A percentile compares a stretch with the other conserved stretches of the same genome.
These are phyloP conservation scores for Eragrostis curvula DNA, from an alignment of 176 grass and related monocot genomes.

Conservation along the genomic window DNA sequence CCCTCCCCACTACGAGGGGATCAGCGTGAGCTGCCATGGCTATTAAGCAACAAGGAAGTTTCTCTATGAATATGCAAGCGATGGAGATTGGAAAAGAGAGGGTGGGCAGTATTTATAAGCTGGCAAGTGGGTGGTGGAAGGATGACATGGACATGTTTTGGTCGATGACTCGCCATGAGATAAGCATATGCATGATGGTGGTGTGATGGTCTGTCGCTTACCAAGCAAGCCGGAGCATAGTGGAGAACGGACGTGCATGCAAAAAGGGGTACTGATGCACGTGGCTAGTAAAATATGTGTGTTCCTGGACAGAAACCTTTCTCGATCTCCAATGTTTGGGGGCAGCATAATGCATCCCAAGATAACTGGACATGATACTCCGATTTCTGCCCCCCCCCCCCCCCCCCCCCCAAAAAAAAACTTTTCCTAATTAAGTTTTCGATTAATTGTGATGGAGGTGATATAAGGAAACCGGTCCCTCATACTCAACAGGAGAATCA, in stretches of 20 bases:
- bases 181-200: conserved; percentile 38
- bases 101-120: conserved; percentile 40
- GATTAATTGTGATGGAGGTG: no score
- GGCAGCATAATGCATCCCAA: no score
- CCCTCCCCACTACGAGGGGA: conserved; percentile 76
- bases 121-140: conserved; percentile 32
- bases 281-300: no score
- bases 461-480: no score
- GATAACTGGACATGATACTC: no score
- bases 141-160: conserved; percentile 42
- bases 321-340: no score
- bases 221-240: background rate
- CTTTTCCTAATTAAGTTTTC: no score
- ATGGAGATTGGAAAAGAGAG: background rate
- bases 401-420: no score
- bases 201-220: conserved; percentile 1
- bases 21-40: conserved; percentile 55
- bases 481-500: no score
- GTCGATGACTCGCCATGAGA: conserved; percentile 27
- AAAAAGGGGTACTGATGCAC: no score
- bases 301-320: no score
- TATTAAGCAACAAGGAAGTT: background rate
- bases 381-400: no score
- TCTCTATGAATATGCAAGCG: background rate
- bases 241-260: background rate